Evolutionary conservation across 2,329 filamentous ascomycete species (phyloP).

Genomic region (Colletotrichum sp.): DNA sequence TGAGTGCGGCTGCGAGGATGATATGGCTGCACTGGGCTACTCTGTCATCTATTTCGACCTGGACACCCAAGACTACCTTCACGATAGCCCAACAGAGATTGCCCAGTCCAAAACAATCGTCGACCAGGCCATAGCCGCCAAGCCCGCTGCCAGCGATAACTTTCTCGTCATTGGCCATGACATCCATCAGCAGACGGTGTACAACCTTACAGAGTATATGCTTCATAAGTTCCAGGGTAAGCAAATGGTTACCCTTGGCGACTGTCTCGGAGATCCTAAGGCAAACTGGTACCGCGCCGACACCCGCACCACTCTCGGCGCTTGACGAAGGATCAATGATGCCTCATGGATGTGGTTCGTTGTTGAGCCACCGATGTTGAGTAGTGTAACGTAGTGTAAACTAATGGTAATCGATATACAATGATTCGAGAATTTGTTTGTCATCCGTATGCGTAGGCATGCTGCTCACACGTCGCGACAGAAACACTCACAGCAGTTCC

Average conservation of each 20-base stretch:
- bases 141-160: conserved; percentile 28
- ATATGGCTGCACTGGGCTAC: conserved; percentile 34
- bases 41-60: conserved; percentile 40
- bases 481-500: neutral
- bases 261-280: conserved; percentile 52
- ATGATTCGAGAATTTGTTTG: neutral
- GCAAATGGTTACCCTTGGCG: conserved; percentile 52
- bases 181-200: conserved; percentile 44
- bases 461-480: neutral
- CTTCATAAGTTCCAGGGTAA: conserved; percentile 38
- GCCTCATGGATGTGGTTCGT: neutral
- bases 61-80: conserved; percentile 40
- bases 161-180: conserved; percentile 40
- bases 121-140: conserved; percentile 34
- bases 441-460: too few species aligned
- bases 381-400: neutral
- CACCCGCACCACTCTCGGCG: neutral
- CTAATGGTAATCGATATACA: neutral
- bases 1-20: conserved; percentile 7
- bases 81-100: conserved; percentile 34
- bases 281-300: conserved; percentile 51
- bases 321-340: neutral
- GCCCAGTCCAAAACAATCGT: conserved; percentile 38
- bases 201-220: conserved; percentile 42
- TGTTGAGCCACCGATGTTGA: neutral